Evolutionary conservation across 2,329 filamentous ascomycete species (phyloP).

Genomic region (Diplodia corticola): DNA sequence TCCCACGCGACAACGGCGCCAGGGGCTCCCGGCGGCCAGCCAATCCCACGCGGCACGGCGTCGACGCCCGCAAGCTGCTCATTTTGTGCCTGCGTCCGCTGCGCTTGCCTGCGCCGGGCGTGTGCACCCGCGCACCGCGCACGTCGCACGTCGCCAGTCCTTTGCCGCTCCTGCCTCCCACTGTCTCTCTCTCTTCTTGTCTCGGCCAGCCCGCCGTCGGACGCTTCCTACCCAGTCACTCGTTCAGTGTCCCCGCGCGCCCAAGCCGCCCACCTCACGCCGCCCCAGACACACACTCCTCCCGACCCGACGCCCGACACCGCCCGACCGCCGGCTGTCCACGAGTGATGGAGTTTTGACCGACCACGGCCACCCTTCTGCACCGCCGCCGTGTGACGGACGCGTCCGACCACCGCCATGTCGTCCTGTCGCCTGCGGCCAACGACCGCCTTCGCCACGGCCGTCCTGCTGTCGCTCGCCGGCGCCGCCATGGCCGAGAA

Average conservation of each 20-base stretch:
- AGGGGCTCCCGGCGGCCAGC: slow-evolving; percentile 9
- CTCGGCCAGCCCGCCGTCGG: slow-evolving; percentile 14
- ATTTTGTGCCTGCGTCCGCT: neutral
- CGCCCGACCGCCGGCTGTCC: slow-evolving; percentile 4
- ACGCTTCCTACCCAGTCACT: slow-evolving; percentile 20
- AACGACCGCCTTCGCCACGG: neutral
- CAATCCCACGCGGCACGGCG: neutral
- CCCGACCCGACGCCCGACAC: neutral
- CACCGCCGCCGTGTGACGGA: slow-evolving; percentile 6
- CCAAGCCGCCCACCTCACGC: neutral
- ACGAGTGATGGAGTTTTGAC: slow-evolving; percentile 13
- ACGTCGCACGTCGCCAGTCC: neutral
- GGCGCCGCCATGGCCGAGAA: slow-evolving; percentile 10
- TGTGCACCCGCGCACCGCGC: neutral
- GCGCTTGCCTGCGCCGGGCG: neutral
- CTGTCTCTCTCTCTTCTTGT: neutral
- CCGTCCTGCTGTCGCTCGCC: slow-evolving; percentile 10
- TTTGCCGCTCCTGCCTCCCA: slow-evolving; percentile 13
- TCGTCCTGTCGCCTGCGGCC: neutral
- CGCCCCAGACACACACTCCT: neutral
- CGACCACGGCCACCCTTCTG: slow-evolving; percentile 10
- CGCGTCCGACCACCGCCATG: slow-evolving; percentile 5
- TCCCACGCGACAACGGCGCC: slow-evolving; percentile 12
- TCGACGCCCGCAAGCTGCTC: neutral
- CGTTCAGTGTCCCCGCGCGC: slow-evolving; percentile 10